phyloP scores from a whole-genome alignment of 108 stramenopile species.

The Stephanodiscus triporus region DNA sequence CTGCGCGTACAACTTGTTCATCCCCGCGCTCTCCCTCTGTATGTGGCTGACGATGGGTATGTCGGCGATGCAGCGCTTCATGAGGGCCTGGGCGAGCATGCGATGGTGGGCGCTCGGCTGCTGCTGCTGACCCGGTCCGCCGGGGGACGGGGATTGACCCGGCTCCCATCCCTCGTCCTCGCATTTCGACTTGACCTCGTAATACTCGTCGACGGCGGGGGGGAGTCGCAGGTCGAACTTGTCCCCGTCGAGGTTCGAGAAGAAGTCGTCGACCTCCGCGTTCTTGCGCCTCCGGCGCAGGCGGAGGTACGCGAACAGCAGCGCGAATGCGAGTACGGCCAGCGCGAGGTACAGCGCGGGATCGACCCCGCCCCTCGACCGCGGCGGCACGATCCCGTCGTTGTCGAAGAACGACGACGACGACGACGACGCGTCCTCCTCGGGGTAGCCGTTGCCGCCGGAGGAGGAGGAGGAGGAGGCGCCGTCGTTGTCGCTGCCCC shows the following conservation, averaged over 20 bases:
- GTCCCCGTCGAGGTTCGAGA: conserved; percentile 78
- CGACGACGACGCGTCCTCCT: conserved; percentile 29
- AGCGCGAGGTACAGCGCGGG: conserved; percentile 79
- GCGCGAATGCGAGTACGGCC: conserved; percentile 53
- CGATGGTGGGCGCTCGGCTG: conserved; percentile 58
- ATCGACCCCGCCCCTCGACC: conserved; percentile 54
- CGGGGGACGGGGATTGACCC: no score
- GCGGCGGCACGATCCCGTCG: conserved; percentile 20
- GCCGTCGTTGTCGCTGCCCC: conserved; percentile 4
- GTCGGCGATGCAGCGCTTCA: conserved; percentile 92
- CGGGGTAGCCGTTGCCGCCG: conserved; percentile 27
- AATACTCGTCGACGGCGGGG: conserved; percentile 87
- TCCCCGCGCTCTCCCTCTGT: conserved; percentile 89
- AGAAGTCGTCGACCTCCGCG: conserved; percentile 77
- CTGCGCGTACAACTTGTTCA: conserved; percentile 90
- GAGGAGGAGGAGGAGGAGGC: no score
- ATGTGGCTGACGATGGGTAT: conserved; percentile 91
- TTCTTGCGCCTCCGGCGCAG: conserved; percentile 50
- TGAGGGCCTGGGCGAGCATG: conserved; percentile 84
- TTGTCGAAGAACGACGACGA: conserved; percentile 33
- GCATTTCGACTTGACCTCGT: conserved; percentile 77
- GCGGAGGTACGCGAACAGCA: conserved; percentile 58
- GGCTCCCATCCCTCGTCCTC: conserved; percentile 79
- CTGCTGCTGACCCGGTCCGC: no score
- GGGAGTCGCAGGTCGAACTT: conserved; percentile 92